Conservation (phyloP, 495 filamentous ascomycete species). For the Extremus antarcticus region DNA sequence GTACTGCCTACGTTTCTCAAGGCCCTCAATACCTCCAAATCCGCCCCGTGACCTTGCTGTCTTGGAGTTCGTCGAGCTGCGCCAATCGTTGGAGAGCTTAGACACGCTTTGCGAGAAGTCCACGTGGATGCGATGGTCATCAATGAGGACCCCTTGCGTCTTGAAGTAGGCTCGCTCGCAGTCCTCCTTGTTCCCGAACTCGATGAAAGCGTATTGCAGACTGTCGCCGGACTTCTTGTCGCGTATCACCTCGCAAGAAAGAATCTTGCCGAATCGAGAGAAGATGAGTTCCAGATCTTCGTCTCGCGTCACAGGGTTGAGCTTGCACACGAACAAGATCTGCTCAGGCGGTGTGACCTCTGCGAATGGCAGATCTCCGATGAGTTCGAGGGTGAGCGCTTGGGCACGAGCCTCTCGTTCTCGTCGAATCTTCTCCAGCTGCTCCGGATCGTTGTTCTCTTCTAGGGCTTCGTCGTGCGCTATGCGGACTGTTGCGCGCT, state of each 20-base stretch:
- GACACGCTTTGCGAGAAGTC: slow-evolving; percentile 96
- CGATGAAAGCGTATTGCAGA: slow-evolving; percentile 94
- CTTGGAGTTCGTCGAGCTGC: slow-evolving; percentile 76
- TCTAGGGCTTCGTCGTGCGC: slow-evolving; percentile 75
- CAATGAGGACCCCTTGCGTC: slow-evolving; percentile 93
- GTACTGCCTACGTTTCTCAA: slow-evolving; percentile 89
- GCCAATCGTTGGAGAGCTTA: slow-evolving; percentile 82
- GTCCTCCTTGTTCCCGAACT: slow-evolving; percentile 82
- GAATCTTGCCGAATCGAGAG: slow-evolving; percentile 87
- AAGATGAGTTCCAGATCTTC: slow-evolving; percentile 93
- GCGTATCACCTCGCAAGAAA: slow-evolving; percentile 93
- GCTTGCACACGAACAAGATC: slow-evolving; percentile 93
- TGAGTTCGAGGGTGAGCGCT: slow-evolving; percentile 91
- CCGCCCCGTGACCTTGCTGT: slow-evolving; percentile 58
- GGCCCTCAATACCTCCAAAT: slow-evolving; percentile 74
- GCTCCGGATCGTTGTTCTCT: slow-evolving; percentile 66
- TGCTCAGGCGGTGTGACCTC: slow-evolving; percentile 98
- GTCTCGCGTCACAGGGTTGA: slow-evolving; percentile 93
- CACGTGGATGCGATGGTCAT: slow-evolving; percentile 95
- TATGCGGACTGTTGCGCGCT: slow-evolving; percentile 83
- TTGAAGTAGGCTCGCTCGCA: slow-evolving; percentile 97
- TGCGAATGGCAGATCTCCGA: slow-evolving; percentile 93
- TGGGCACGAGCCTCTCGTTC: slow-evolving; percentile 91
- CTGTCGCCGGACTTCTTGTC: slow-evolving; percentile 91
- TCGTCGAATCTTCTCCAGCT: slow-evolving; percentile 65